These are phyloP conservation scores for Austroboletus niveus DNA, from an alignment of 1,284 basidiomycete genomes.

Conservation along the genomic window DNA sequence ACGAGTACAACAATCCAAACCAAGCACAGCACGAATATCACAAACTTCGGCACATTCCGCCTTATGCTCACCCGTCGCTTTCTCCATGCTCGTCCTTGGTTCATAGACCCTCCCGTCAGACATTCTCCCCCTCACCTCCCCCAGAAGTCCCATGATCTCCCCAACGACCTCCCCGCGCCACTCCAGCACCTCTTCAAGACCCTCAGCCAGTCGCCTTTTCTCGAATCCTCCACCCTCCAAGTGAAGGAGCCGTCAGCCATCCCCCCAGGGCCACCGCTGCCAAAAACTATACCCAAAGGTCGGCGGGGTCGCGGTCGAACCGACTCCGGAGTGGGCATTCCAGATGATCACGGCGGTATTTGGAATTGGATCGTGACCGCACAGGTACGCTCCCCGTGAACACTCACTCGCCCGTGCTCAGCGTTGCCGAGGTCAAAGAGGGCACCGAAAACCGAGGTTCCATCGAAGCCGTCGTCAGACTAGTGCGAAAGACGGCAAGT, in stretches of 20 bases:
- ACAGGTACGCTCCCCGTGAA: conserved; percentile 45
- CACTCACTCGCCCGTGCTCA: not conserved
- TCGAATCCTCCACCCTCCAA: conserved; percentile 55
- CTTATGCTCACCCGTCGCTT: conserved; percentile 18
- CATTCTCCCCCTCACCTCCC: conserved; percentile 35
- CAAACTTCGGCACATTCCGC: conserved; percentile 18
- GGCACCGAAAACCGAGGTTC: conserved; percentile 76
- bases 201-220: conserved; percentile 56
- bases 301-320: conserved; percentile 63
- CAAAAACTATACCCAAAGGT: conserved; percentile 54
- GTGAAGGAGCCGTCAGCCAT: conserved; percentile 49
- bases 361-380: conserved; percentile 76
- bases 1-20: not conserved
- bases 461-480: conserved; percentile 66
- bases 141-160: conserved; percentile 35
- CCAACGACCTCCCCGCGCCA: conserved; percentile 45
- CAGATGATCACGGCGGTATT: conserved; percentile 51
- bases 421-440: conserved; percentile 61
- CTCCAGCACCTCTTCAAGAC: conserved; percentile 52
- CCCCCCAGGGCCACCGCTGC: conserved; percentile 53
- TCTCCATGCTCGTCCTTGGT: conserved; percentile 44
- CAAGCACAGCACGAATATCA: conserved; percentile 15
- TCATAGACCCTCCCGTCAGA: conserved; percentile 46
- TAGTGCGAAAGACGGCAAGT: conserved; percentile 64
- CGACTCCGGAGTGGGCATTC: conserved; percentile 59